A percentile compares a stretch with the other conserved stretches of the same genome.
These are phyloP conservation scores for Hymenotorrendiella dingleyae DNA, from an alignment of 2,329 filamentous ascomycete species.

Conservation along the genomic window DNA sequence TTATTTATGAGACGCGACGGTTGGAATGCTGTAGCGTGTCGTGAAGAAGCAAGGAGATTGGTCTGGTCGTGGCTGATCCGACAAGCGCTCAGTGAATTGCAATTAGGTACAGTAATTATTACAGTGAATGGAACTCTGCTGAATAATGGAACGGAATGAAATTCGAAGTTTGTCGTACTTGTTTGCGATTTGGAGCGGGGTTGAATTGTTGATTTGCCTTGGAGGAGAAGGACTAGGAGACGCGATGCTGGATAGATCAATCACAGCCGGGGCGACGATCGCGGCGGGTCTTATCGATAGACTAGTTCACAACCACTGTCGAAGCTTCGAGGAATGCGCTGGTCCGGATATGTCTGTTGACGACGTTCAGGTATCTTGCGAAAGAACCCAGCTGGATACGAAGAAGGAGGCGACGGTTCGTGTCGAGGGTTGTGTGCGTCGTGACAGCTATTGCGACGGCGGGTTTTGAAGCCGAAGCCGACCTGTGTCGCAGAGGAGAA, in stretches of 20 bases:
- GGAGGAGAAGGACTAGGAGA: not conserved
- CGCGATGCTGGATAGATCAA: conserved; percentile 1
- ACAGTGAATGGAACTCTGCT: conserved; percentile 7
- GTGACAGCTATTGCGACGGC: conserved; percentile 5
- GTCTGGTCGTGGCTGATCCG: conserved; percentile 3
- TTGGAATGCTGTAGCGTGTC: conserved; percentile 15
- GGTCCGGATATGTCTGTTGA: conserved; percentile 1
- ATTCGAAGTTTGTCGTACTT: not conserved
- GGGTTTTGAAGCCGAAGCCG: not conserved
- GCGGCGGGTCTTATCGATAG: conserved; percentile 8
- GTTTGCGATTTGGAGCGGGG: not conserved
- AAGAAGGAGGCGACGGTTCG: not conserved
- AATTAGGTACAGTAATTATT: conserved; percentile 15
- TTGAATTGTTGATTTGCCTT: not conserved
- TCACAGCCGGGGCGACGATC: not conserved
- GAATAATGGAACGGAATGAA: not conserved
- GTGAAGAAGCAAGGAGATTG: conserved; percentile 4
- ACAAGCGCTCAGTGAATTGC: conserved; percentile 5
- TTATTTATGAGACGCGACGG: conserved; percentile 10
- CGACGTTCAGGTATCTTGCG: conserved; percentile 6
- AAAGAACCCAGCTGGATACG: not conserved
- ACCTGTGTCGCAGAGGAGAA: conserved; percentile 4
- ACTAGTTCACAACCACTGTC: not conserved
- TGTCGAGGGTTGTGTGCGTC: conserved; percentile 1
- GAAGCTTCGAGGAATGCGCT: conserved; percentile 5